Evolutionary conservation across 495 filamentous ascomycete genomes (phyloP).

Genomic region (Copromyces sp.): DNA sequence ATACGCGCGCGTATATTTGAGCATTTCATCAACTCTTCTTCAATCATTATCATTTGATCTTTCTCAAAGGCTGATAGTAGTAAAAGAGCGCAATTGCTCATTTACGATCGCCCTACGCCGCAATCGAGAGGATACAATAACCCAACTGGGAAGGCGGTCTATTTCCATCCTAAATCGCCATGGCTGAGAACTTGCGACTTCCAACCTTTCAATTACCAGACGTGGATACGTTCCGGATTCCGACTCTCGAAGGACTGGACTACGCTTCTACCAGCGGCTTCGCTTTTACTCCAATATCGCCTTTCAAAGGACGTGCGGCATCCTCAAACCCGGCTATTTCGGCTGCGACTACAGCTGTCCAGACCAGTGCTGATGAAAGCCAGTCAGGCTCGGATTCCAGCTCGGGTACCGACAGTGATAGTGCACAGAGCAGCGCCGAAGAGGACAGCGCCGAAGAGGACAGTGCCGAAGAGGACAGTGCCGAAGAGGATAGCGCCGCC

Average conservation of each 20-base stretch:
- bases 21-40: not conserved
- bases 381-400: not conserved
- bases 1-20: not conserved
- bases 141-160: too few relatives aligned
- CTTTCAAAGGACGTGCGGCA: not conserved
- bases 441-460: not conserved
- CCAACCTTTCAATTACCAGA: not conserved
- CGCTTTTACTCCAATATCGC: not conserved
- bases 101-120: too few relatives aligned
- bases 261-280: not conserved
- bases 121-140: too few relatives aligned
- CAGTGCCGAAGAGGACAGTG: too few relatives aligned
- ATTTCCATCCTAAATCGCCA: not conserved
- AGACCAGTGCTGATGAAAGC: not conserved
- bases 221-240: not conserved
- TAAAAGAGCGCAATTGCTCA: not conserved
- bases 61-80: not conserved
- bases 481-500: not conserved
- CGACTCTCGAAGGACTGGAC: not conserved
- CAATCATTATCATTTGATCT: not conserved
- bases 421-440: not conserved
- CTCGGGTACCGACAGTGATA: not conserved
- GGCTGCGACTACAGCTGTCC: not conserved
- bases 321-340: not conserved
- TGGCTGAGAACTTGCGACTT: not conserved